Percentiles rank a stretch among this genome's conserved stretches.
Evolutionary conservation across 2,329 filamentous ascomycete species (phyloP).

Genomic region (Cladophialophora chaetospira): DNA sequence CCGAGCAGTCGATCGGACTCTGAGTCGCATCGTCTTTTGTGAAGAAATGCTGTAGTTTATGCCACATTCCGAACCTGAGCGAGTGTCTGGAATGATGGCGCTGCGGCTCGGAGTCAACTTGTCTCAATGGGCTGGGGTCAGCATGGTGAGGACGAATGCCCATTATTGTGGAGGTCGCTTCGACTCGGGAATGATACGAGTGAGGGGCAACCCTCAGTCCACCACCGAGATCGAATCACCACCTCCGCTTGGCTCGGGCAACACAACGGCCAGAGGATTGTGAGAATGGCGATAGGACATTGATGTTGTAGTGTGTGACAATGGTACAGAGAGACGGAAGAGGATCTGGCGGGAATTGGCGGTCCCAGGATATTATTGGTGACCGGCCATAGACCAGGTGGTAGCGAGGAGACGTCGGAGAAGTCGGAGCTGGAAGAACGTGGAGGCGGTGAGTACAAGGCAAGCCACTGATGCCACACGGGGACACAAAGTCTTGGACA

Average conservation of each 20-base stretch:
- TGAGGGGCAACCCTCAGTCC: slow-evolving; percentile 22
- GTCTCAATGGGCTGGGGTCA: slow-evolving; percentile 18
- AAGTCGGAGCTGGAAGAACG: slow-evolving; percentile 8
- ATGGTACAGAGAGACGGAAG: slow-evolving; percentile 22
- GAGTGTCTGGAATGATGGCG: slow-evolving; percentile 22
- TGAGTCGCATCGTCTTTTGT: slow-evolving; percentile 26
- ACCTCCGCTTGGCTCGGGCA: slow-evolving; percentile 19
- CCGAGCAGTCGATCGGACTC: slow-evolving; percentile 23
- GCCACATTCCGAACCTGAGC: slow-evolving; percentile 49
- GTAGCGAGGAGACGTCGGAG: slow-evolving; percentile 10
- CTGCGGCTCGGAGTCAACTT: slow-evolving; percentile 26
- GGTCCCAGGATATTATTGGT: slow-evolving; percentile 24
- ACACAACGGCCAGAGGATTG: slow-evolving; percentile 18
- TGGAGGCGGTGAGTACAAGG: slow-evolving; percentile 14
- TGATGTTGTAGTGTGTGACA: slow-evolving; percentile 14
- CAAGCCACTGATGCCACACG: slow-evolving; percentile 7
- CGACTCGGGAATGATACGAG: slow-evolving; percentile 12
- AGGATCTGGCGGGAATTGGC: slow-evolving; percentile 8
- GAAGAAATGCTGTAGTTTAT: slow-evolving; percentile 40
- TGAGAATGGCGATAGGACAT: slow-evolving; percentile 23
- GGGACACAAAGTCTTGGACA: slow-evolving; percentile 3
- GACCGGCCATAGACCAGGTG: slow-evolving; percentile 13
- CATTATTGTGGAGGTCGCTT: slow-evolving; percentile 28
- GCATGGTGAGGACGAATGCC: slow-evolving; percentile 30
- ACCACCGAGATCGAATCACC: slow-evolving; percentile 19